Base-by-base conservation (phyloP, 805 yeast genomes). In the Yarrowia hollandica region DNA sequence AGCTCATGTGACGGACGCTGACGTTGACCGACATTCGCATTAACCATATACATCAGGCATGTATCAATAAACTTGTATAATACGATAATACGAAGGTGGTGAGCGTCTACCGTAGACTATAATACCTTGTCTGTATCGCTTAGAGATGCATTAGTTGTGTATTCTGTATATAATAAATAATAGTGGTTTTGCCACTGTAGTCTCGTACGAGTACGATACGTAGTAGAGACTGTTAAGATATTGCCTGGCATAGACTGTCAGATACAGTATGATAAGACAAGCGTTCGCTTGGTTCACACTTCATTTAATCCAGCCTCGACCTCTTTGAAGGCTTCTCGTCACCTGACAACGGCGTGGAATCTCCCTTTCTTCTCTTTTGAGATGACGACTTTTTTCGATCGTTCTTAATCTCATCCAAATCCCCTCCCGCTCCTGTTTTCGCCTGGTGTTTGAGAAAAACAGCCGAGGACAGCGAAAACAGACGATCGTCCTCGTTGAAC, bases 391-490 rank as follows among this genome's bases (percentile, higher is more conserved):
- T 48, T 8, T 48, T 48, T 15, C 55, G n/a, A 2, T 48, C 55
- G n/a, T n/a, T 33, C 39, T 33, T 48, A 3, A 33, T 57, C 19
- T 69, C 71, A 5, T 67, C 71, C 33, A 18, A 10, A 66, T 71
- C 26, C 66, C 71, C 42, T 68, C 42, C 19, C 2, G 34, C 34
- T 2, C 44, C 42, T 7, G 44, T 73, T 37, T 70, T 71, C 18
- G 72, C 74, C 42, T 55, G 59, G 30, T 55, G 59, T 73, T 85
- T 82, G 26, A 85, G 82, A 64, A 81, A 88, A 11, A 84, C 80
- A 0, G 86, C 82, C 8, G 90, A 83, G 62, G 92, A 84, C 68
- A 87, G 73, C 31, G 91, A 84, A 71, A 90, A 90, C 4, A 90
- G 81, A 48, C 95, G 82, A 66, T 90, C 97, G 31, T 85, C 87